phyloP scores from a whole-genome alignment of 306 rosid species.

The Echinosophora koreensis region DNA sequence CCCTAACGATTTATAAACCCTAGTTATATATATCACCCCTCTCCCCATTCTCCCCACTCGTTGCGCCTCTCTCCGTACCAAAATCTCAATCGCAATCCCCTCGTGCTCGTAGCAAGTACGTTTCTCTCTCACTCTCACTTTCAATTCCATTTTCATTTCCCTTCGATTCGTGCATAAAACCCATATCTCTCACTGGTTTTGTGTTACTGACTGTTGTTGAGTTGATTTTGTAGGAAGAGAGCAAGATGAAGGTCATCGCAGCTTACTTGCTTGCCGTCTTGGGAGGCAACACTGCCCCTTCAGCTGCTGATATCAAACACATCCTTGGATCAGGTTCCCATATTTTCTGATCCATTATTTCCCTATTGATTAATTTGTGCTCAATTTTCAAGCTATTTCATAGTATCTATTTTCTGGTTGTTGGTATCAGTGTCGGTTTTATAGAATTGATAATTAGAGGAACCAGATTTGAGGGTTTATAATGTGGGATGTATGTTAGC shows the following conservation, averaged over 20 bases:
- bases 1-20: slow-evolving; percentile 26
- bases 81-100: not conserved
- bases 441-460: not conserved
- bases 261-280: slow-evolving; percentile 65
- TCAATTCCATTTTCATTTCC: not conserved
- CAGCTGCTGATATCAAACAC: slow-evolving; percentile 52
- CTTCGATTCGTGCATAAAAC: not conserved
- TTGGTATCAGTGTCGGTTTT: not conserved
- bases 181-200: not conserved
- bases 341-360: too few species aligned
- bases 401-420: not conserved
- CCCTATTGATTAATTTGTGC: not conserved
- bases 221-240: slow-evolving; percentile 9
- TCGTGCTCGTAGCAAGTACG: not conserved
- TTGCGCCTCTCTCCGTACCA: not conserved
- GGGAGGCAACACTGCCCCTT: slow-evolving; percentile 62
- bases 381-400: not conserved
- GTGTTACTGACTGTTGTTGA: not conserved
- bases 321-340: slow-evolving; percentile 58
- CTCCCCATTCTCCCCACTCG: not conserved
- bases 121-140: not conserved
- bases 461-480: not conserved
- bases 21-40: slow-evolving; percentile 15
- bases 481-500: not conserved
- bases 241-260: slow-evolving; percentile 62